Evolutionary conservation across 345 rosid species (phyloP), one percentile per base, ranked within the genome.

Genomic region (Moricandia moricandioides): DNA sequence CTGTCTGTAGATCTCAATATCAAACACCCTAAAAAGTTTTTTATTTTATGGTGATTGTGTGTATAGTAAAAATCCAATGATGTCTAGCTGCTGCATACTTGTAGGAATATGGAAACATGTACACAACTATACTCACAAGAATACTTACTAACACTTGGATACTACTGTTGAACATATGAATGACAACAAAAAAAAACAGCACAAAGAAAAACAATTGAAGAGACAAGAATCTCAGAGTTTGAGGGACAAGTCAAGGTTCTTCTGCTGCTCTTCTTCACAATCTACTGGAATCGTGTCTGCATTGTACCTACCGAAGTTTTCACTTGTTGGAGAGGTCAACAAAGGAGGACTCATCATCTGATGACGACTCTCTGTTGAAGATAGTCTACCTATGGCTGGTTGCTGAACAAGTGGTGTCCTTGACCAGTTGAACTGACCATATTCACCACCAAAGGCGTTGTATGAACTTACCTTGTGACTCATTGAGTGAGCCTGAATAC

Each of bases 401-500:
- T 84, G 86, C 12, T 79, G 86, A 62, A 63, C 78, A 56, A 86
- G 75, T 6, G 82, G 83, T 7, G 72, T 75, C 78, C 88, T 84
- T 59, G 89, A 79, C 85, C 87, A 83, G 67, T 74, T 72, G 5
- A 54, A 55, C 43, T 78, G 78, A 47, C 76, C 82, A 40, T 69
- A 71, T 10, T 82, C 85, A 1, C 83, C 87, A 52, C 80, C 72
- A 40, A 71, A 83, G 21, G 77, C 85, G 27, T 77, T 63, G 43
- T 83, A 78, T 37, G 86, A 80, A 68, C 60, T 74, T 51, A 80
- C 84, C 78, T 86, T 86, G 58, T 85, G 92, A 67, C 84, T 82
- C 86, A 84, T 73, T 6, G 96, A 86, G 68, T 89, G 96, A 0
- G 74, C 85, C 75, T 86, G 89, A 70, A 89, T 81, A 57, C 91